These are phyloP conservation scores for Venturia asperata DNA, from an alignment of 2,329 filamentous ascomycete genomes.

Conservation along the genomic window DNA sequence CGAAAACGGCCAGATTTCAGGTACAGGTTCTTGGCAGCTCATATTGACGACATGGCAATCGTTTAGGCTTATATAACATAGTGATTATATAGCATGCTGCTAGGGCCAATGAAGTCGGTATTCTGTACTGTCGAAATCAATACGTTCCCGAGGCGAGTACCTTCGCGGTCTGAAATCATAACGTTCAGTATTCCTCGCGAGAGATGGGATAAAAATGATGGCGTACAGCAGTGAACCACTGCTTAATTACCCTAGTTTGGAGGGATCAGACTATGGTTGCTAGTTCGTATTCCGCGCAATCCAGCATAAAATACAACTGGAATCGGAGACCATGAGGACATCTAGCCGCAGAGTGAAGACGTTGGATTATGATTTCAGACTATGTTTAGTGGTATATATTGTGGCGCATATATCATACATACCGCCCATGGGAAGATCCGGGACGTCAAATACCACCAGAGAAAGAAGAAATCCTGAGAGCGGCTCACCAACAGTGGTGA, in stretches of 20 bases:
- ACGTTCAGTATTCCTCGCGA: too few relatives aligned
- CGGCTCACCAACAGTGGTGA: background rate
- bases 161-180: background rate
- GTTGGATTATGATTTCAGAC: background rate
- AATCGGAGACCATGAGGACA: background rate
- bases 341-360: background rate
- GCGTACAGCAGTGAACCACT: too few relatives aligned
- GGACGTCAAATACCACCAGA: background rate
- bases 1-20: background rate
- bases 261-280: too few relatives aligned
- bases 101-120: background rate
- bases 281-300: too few relatives aligned
- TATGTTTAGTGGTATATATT: background rate
- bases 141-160: background rate
- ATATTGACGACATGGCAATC: background rate
- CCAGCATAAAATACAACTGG: background rate
- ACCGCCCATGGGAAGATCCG: background rate
- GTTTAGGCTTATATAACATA: background rate
- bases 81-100: background rate
- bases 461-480: background rate
- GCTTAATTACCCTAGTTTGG: too few relatives aligned
- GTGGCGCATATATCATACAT: background rate
- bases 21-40: background rate
- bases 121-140: background rate
- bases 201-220: too few relatives aligned